Percentiles rank a stretch among this genome's conserved stretches.
phyloP scores from a whole-genome alignment of 768 basidiomycete species.

The Rhizopogon vulgaris region DNA sequence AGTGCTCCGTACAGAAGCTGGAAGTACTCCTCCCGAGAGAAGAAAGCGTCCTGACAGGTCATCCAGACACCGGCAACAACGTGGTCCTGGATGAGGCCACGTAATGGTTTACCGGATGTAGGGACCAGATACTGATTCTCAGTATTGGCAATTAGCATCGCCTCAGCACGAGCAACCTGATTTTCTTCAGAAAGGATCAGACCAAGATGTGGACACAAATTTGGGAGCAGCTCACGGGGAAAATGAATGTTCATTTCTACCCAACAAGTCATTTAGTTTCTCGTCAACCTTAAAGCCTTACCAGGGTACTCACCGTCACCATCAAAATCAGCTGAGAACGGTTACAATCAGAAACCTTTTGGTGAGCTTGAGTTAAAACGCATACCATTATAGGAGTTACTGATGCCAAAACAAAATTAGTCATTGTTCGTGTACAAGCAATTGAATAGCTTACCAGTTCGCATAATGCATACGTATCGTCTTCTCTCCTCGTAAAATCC shows the following conservation, averaged over 20 bases:
- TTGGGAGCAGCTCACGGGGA: slow-evolving; percentile 60
- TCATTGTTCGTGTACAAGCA: neutral
- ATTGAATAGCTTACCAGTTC: slow-evolving; percentile 68
- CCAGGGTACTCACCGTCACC: slow-evolving; percentile 61
- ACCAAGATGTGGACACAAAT: neutral
- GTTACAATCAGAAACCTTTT: slow-evolving; percentile 5
- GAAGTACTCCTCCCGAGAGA: slow-evolving; percentile 92
- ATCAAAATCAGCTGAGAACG: slow-evolving; percentile 73
- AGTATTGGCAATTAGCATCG: slow-evolving; percentile 91
- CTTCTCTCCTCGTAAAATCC: slow-evolving; percentile 91
- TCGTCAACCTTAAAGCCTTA: neutral
- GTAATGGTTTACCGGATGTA: slow-evolving; percentile 94
- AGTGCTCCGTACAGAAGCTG: slow-evolving; percentile 94
- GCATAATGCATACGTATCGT: slow-evolving; percentile 99
- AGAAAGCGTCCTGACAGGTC: slow-evolving; percentile 93
- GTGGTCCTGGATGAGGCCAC: slow-evolving; percentile 98
- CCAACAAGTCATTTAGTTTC: slow-evolving; percentile 7
- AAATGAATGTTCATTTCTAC: slow-evolving; percentile 99
- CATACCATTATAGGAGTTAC: slow-evolving; percentile 96
- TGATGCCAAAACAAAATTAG: slow-evolving; percentile 12
- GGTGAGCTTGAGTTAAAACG: slow-evolving; percentile 5
- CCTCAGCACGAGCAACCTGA: slow-evolving; percentile 91
- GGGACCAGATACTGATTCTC: slow-evolving; percentile 99
- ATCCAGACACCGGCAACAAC: slow-evolving; percentile 99
- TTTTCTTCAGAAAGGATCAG: slow-evolving; percentile 54